phyloP scores from a whole-genome alignment of 192 early-diverging fungal species.

The Coemansia interrupta region DNA sequence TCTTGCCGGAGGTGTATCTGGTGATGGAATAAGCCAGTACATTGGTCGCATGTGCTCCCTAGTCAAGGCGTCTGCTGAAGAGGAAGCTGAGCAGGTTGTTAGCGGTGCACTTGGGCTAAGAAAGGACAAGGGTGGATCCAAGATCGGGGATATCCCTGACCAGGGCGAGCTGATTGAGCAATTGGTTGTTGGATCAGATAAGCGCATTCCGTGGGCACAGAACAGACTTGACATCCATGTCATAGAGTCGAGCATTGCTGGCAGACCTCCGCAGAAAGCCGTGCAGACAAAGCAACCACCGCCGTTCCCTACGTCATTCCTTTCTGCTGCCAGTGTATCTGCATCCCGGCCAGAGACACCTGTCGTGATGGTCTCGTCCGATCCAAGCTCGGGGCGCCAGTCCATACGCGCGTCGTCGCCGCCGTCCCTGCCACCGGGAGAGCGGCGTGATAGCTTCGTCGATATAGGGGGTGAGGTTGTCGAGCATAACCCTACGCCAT shows the following conservation, averaged over 20 bases:
- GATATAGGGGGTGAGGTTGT: conserved; percentile 10
- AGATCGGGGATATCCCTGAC: conserved; percentile 10
- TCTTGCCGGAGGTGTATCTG: conserved; percentile 43
- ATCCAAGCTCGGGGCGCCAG: conserved; percentile 1
- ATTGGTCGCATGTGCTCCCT: conserved; percentile 44
- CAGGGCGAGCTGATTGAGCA: conserved; percentile 35
- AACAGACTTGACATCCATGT: conserved; percentile 46
- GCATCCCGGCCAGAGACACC: conserved; percentile 6
- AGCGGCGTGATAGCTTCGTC: conserved; percentile 3
- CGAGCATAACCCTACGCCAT: conserved; percentile 6
- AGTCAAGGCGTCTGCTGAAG: conserved; percentile 40
- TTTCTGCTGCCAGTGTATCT: not conserved
- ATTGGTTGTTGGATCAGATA: conserved; percentile 37
- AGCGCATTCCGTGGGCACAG: conserved; percentile 51
- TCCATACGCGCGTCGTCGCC: conserved; percentile 1
- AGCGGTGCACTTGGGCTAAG: conserved; percentile 25
- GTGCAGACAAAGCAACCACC: conserved; percentile 2
- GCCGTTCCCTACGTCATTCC: conserved; percentile 3
- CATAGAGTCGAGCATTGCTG: conserved; percentile 30
- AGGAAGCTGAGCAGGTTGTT: conserved; percentile 44
- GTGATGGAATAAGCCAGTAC: conserved; percentile 44
- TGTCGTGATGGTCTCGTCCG: not conserved
- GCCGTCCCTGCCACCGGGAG: not conserved
- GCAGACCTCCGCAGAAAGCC: conserved; percentile 26
- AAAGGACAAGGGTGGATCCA: conserved; percentile 13